A percentile compares a stretch with the other conserved stretches of the same genome.
These are phyloP conservation scores for Camellia sinensis DNA, from an alignment of 148 eudicot species.

Conservation along the genomic window DNA sequence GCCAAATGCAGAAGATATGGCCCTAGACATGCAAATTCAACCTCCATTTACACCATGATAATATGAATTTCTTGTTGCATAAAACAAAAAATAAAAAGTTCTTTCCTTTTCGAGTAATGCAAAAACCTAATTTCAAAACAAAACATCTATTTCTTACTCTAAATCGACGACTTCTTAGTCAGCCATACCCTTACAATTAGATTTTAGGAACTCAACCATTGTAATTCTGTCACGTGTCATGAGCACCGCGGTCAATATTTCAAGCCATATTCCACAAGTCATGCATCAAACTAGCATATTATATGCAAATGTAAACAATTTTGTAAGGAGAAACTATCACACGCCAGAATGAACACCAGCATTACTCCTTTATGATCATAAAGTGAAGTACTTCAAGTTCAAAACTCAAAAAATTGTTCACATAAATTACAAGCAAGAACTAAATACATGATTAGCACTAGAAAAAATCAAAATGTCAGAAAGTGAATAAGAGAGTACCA, in stretches of 20 bases:
- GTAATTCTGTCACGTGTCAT: no score
- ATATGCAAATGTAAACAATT: neutral
- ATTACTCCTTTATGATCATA: no score
- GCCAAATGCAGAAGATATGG: no score
- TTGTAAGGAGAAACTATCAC: no score
- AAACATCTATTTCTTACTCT: neutral
- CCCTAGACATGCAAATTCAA: no score
- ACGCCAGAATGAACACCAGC: neutral
- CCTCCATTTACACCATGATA: no score
- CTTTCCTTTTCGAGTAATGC: no score
- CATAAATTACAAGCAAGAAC: neutral
- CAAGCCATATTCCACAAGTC: neutral
- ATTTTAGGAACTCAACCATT: neutral
- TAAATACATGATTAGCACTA: neutral
- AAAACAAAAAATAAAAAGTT: no score
- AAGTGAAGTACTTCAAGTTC: no score
- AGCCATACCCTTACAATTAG: neutral
- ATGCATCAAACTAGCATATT: neutral
- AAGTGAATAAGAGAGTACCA: constrained; percentile 42
- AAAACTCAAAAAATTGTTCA: neutral
- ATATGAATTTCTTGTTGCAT: no score
- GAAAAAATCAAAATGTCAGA: neutral
- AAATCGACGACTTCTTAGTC: neutral
- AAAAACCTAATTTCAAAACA: no score
- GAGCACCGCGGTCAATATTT: neutral